These are phyloP conservation scores for Aspergillus sp. DNA, from an alignment of 2,329 filamentous ascomycete genomes.

Conservation along the genomic window DNA sequence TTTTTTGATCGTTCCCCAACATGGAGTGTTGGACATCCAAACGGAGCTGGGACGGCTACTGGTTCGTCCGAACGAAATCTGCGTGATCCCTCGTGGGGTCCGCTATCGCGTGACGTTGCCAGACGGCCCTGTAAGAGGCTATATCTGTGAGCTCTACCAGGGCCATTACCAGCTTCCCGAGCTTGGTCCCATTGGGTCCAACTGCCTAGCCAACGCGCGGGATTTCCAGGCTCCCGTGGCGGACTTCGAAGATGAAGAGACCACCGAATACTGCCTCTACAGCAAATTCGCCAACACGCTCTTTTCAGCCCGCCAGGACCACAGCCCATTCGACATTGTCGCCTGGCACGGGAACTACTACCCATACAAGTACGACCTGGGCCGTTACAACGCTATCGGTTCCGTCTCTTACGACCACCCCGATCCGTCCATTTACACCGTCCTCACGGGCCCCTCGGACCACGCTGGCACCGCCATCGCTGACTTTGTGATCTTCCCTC, in stretches of 20 bases:
- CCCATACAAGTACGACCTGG: slow-evolving; percentile 74
- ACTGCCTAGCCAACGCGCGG: slow-evolving; percentile 63
- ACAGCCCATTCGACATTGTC: slow-evolving; percentile 70
- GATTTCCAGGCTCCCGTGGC: slow-evolving; percentile 70
- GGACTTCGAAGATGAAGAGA: slow-evolving; percentile 54
- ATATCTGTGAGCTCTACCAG: slow-evolving; percentile 67
- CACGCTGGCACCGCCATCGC: slow-evolving; percentile 55
- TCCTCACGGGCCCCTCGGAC: slow-evolving; percentile 51
- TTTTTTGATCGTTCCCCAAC: slow-evolving; percentile 66
- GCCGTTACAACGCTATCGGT: slow-evolving; percentile 66
- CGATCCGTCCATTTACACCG: slow-evolving; percentile 69
- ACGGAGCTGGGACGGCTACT: slow-evolving; percentile 68
- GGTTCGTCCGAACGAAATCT: slow-evolving; percentile 70
- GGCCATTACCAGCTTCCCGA: slow-evolving; percentile 65
- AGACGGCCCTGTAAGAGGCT: slow-evolving; percentile 57
- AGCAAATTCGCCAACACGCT: slow-evolving; percentile 61
- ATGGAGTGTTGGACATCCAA: slow-evolving; percentile 64
- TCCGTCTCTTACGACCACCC: slow-evolving; percentile 68
- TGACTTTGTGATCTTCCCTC: slow-evolving; percentile 59
- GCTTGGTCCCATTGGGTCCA: slow-evolving; percentile 64
- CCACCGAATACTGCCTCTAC: slow-evolving; percentile 47
- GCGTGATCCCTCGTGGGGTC: slow-evolving; percentile 65
- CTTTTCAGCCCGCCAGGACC: slow-evolving; percentile 57
- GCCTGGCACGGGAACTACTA: slow-evolving; percentile 76
- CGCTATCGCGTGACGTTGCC: slow-evolving; percentile 61